Base-by-base conservation (phyloP, 2,329 filamentous ascomycete genomes). In the Aspergillus sclerotialis region DNA sequence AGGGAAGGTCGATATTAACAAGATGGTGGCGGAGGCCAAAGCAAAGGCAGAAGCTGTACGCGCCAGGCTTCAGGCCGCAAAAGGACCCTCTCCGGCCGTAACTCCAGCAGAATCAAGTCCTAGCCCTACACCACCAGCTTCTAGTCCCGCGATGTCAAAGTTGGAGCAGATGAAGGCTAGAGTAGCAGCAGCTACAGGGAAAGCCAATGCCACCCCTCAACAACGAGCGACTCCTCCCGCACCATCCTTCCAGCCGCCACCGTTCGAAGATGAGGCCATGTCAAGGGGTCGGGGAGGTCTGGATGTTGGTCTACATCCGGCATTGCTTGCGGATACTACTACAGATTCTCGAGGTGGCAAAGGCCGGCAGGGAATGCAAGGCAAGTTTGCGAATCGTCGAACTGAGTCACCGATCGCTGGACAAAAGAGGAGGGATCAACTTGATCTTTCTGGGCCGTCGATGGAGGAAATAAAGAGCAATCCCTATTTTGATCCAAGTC, bases 81-180 rank as follows among this genome's bases (percentile, higher is more conserved):
- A 49, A 46, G 55, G 58, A 42, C 49, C 44, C 38, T 43, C 49
- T 25, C 44, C 50, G 14, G 37, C 43, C 29, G 21, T 41, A 27
- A 42, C 45, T 16, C 43, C 56, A 30, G 39, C 50, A 23, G 46
- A 48, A 28, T 49, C 56, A 37, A 51, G 49, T 73, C 46, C 59
- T 17, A 55, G 54, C 32, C 55, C 58, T 28, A 46, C 52, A 23
- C 50, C 61, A 19, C 41, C 62, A n/a, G 37, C 53, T 18, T 32
- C 56, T 17, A 49, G 50, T 29, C 43, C 63, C 14, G 75, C 52
- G 72, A 75, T 43, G 71, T 80, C 53, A 72, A 86, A 61, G 71
- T 76, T 90, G 45, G 86, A 85, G 30, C 81, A 83, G 28, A 73
- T 93, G 55, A 89, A 83, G 60, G 84, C 84, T 15, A 76, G 85